phyloP scores from a whole-genome alignment of 1,284 basidiomycete genomes.

The Ceratobasidium sp. region DNA sequence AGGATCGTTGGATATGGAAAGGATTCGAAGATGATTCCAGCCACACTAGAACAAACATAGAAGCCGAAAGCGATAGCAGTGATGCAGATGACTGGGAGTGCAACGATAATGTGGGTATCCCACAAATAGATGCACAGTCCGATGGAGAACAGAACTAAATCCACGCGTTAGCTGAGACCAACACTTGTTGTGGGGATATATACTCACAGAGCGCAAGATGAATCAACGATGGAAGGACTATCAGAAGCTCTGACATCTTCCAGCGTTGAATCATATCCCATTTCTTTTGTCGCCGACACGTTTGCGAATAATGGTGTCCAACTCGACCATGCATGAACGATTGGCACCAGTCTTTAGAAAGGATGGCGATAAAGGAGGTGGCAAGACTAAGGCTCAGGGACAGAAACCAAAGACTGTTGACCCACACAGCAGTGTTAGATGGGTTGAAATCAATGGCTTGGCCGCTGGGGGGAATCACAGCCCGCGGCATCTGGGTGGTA shows the following conservation, averaged over 20 bases:
- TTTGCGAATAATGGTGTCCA: not conserved
- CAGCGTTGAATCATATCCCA: constrained; percentile 13
- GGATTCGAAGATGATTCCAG: no score
- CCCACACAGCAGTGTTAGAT: not conserved
- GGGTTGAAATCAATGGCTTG: not conserved
- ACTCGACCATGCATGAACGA: constrained; percentile 1
- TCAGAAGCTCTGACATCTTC: no score
- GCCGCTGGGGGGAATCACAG: not conserved
- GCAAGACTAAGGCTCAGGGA: constrained; percentile 2
- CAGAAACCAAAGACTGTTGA: constrained; percentile 8
- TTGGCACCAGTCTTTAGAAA: constrained; percentile 12
- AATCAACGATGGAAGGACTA: not conserved
- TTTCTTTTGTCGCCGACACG: not conserved
- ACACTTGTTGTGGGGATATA: not conserved
- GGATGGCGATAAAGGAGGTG: constrained; percentile 1
- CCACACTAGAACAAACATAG: no score
- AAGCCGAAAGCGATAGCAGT: not conserved
- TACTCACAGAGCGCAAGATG: constrained; percentile 7
- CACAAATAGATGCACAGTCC: constrained; percentile 23
- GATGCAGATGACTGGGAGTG: not conserved
- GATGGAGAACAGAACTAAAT: constrained; percentile 1
- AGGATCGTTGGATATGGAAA: no score
- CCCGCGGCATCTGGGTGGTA: not conserved
- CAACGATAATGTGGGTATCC: not conserved
- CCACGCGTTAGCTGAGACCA: not conserved